A percentile compares a stretch with the other conserved stretches of the same genome.
These are phyloP conservation scores for Saururus chinensis DNA, from an alignment of 164 flowering plant species.

Conservation along the genomic window DNA sequence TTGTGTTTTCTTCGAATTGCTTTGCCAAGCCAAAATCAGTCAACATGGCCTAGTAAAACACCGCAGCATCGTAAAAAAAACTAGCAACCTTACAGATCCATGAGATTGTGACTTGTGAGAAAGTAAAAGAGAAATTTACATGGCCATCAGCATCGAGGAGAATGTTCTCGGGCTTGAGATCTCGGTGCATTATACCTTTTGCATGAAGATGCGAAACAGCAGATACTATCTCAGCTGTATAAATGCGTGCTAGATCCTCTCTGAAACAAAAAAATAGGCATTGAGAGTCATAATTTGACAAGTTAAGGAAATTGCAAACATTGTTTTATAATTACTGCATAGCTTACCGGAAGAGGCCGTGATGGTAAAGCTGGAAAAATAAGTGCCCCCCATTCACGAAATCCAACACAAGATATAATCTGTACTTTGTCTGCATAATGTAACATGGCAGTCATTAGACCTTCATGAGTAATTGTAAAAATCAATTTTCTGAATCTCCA, in stretches of 20 bases:
- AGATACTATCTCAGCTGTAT: slow-evolving; percentile 90
- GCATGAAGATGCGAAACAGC: slow-evolving; percentile 96
- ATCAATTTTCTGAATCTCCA: no score
- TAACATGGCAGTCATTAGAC: background rate
- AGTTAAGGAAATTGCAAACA: background rate
- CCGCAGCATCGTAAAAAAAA: background rate
- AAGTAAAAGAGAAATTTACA: slow-evolving; percentile 27
- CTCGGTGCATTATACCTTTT: slow-evolving; percentile 85
- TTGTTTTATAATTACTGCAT: background rate
- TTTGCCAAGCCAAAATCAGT: slow-evolving; percentile 97
- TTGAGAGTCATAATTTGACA: background rate
- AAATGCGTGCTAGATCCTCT: slow-evolving; percentile 91
- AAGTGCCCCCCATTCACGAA: slow-evolving; percentile 92
- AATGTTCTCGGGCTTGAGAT: slow-evolving; percentile 91
- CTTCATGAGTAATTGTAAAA: background rate
- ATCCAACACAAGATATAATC: slow-evolving; percentile 76
- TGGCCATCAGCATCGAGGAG: slow-evolving; percentile 93
- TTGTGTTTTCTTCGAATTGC: slow-evolving; percentile 59
- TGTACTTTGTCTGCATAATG: slow-evolving; percentile 63
- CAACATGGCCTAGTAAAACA: slow-evolving; percentile 46
- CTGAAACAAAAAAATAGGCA: slow-evolving; percentile 20
- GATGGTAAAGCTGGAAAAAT: slow-evolving; percentile 81
- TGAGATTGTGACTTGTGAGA: background rate
- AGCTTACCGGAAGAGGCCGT: slow-evolving; percentile 77
- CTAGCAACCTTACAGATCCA: background rate